A percentile compares a stretch with the other conserved stretches of the same genome.
phyloP scores from a whole-genome alignment of 768 basidiomycete genomes.

The Hysterangium stoloniferum region DNA sequence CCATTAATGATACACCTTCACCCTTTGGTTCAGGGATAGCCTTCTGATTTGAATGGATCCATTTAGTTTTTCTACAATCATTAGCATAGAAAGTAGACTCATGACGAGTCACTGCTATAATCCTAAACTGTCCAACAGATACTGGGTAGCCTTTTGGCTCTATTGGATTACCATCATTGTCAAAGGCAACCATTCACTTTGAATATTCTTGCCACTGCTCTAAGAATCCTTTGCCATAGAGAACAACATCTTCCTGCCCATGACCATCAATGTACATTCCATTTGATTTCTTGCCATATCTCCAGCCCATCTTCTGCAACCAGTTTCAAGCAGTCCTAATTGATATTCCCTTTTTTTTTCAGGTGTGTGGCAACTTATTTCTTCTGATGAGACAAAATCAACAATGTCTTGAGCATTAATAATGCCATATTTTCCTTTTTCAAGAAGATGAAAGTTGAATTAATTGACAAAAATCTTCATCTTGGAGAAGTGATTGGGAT shows the following conservation, averaged over 20 bases:
- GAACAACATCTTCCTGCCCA: slow-evolving; percentile 31
- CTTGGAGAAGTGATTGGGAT: slow-evolving; percentile 12
- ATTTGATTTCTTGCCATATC: slow-evolving; percentile 21
- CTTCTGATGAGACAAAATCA: slow-evolving; percentile 5
- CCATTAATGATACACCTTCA: slow-evolving; percentile 32
- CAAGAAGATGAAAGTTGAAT: slow-evolving; percentile 16
- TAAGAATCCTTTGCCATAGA: slow-evolving; percentile 18
- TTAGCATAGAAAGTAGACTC: slow-evolving; percentile 35
- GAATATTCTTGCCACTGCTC: slow-evolving; percentile 12
- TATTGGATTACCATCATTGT: not conserved
- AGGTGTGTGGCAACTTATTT: slow-evolving; percentile 7
- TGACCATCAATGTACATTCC: slow-evolving; percentile 32
- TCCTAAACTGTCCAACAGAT: not conserved
- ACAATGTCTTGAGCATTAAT: slow-evolving; percentile 16
- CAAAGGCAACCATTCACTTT: not conserved
- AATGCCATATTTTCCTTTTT: slow-evolving; percentile 18
- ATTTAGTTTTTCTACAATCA: slow-evolving; percentile 23
- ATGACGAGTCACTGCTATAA: slow-evolving; percentile 23
- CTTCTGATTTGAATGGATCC: slow-evolving; percentile 24
- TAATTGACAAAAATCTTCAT: slow-evolving; percentile 12
- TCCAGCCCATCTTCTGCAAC: slow-evolving; percentile 30
- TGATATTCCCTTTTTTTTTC: slow-evolving; percentile 17
- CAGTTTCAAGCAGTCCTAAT: slow-evolving; percentile 30
- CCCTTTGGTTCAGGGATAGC: slow-evolving; percentile 30
- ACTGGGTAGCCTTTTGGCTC: too few species aligned